Evolutionary conservation across 139 green algal genomes (phyloP).

Genomic region (Pycnococcus provasolii): DNA sequence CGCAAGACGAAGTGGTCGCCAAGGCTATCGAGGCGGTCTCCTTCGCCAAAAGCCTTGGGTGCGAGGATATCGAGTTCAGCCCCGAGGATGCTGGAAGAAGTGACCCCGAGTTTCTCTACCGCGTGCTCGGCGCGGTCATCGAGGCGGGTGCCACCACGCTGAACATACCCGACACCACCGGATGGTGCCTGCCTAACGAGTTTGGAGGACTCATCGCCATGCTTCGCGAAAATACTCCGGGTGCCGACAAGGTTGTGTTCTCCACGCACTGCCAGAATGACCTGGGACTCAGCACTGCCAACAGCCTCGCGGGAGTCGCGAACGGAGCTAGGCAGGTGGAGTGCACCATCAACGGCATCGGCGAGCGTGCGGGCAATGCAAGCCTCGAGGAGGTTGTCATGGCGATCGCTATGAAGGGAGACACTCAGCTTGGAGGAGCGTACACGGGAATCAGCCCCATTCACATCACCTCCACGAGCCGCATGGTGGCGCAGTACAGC

Average conservation of each 20-base stretch:
- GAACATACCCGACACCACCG: constrained; percentile 96
- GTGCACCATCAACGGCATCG: constrained; percentile 99
- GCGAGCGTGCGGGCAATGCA: constrained; percentile 92
- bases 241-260: constrained; percentile 69
- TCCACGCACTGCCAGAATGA: constrained; percentile 99
- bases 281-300: constrained; percentile 89
- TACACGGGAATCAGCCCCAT: constrained; percentile 78
- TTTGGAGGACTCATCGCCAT: constrained; percentile 79
- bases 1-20: constrained; percentile 69
- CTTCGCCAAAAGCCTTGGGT: constrained; percentile 73
- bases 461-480: constrained; percentile 71
- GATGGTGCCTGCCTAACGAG: constrained; percentile 89
- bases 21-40: constrained; percentile 76
- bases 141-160: constrained; percentile 93
- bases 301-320: constrained; percentile 60
- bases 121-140: constrained; percentile 71
- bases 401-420: constrained; percentile 66
- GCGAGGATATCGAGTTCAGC: constrained; percentile 93
- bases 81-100: constrained; percentile 83
- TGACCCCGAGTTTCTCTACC: constrained; percentile 85
- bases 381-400: constrained; percentile 92
- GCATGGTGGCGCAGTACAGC: constrained; percentile 87
- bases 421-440: constrained; percentile 67
- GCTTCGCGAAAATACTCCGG: constrained; percentile 74
- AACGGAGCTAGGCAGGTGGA: constrained; percentile 74